Percentiles rank a stretch among this genome's conserved stretches.
Conservation (phyloP, 1,139 yeast species). For the Candida sojae region DNA sequence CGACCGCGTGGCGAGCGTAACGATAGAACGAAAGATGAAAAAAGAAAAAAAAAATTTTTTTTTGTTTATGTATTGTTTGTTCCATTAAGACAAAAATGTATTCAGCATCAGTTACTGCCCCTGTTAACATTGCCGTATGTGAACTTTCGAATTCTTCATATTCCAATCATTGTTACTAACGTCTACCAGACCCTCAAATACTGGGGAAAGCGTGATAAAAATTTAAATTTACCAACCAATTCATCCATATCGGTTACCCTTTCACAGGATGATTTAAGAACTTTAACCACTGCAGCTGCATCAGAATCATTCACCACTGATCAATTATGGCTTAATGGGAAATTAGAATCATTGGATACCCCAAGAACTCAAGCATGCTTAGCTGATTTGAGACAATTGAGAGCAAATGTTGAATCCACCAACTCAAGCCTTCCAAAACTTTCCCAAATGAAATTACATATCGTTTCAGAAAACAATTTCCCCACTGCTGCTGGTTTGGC, state of each 20-base stretch:
- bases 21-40: too few relatives aligned
- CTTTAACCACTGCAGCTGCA: slow-evolving; percentile 86
- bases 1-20: neutral
- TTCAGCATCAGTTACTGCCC: slow-evolving; percentile 88
- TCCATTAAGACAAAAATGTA: slow-evolving; percentile 31
- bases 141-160: neutral
- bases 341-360: slow-evolving; percentile 61
- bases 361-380: slow-evolving; percentile 82
- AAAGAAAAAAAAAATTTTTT: neutral
- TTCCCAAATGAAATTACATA: slow-evolving; percentile 67
- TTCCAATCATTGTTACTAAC: slow-evolving; percentile 6
- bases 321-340: slow-evolving; percentile 81
- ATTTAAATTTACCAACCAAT: slow-evolving; percentile 89
- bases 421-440: slow-evolving; percentile 59
- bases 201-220: slow-evolving; percentile 96
- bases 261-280: slow-evolving; percentile 84
- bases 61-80: neutral
- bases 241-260: slow-evolving; percentile 93
- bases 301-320: slow-evolving; percentile 59
- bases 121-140: slow-evolving; percentile 93
- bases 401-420: slow-evolving; percentile 53
- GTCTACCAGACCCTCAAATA: slow-evolving; percentile 78
- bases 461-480: slow-evolving; percentile 93
- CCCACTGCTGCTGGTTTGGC: slow-evolving; percentile 99
- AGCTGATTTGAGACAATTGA: slow-evolving; percentile 67